Conservation (phyloP, 805 yeast genomes). For the Sporopachydermia quercuum region DNA sequence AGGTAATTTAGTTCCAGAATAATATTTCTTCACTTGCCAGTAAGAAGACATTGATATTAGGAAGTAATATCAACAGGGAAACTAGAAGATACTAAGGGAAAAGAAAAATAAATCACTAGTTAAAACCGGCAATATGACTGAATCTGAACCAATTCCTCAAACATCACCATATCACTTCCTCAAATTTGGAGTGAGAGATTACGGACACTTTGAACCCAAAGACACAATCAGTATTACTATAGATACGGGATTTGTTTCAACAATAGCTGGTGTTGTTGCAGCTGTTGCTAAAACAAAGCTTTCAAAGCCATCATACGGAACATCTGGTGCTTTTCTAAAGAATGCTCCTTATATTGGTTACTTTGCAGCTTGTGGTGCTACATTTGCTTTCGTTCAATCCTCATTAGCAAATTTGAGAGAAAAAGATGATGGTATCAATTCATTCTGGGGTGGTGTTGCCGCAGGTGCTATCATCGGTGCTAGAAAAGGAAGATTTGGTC, state of each 20-base stretch:
- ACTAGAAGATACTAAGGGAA: too few relatives aligned
- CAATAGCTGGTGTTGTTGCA: not conserved
- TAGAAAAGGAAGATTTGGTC: conserved; percentile 17
- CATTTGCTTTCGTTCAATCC: conserved; percentile 26
- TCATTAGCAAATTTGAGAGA: conserved; percentile 45
- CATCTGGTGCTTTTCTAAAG: not conserved
- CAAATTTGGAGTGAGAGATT: not conserved
- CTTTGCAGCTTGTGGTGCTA: conserved; percentile 36
- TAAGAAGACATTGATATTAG: too few relatives aligned
- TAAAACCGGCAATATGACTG: too few relatives aligned
- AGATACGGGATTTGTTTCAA: not conserved
- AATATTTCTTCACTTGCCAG: too few relatives aligned
- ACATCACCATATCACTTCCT: not conserved
- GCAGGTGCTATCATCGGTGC: conserved; percentile 31
- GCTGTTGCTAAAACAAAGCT: not conserved
- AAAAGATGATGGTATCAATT: conserved; percentile 47
- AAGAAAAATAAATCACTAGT: too few relatives aligned
- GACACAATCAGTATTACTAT: not conserved
- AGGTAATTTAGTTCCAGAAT: too few relatives aligned
- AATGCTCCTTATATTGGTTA: conserved; percentile 4
- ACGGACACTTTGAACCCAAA: not conserved
- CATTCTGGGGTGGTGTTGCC: conserved; percentile 31
- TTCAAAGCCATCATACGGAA: not conserved
- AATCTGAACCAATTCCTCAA: too few relatives aligned
- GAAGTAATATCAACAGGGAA: too few relatives aligned